A percentile compares a stretch with the other conserved stretches of the same genome.
These are phyloP conservation scores for Pseudogymnoascus verrucosus DNA, from an alignment of 2,329 filamentous ascomycete species.

Conservation along the genomic window DNA sequence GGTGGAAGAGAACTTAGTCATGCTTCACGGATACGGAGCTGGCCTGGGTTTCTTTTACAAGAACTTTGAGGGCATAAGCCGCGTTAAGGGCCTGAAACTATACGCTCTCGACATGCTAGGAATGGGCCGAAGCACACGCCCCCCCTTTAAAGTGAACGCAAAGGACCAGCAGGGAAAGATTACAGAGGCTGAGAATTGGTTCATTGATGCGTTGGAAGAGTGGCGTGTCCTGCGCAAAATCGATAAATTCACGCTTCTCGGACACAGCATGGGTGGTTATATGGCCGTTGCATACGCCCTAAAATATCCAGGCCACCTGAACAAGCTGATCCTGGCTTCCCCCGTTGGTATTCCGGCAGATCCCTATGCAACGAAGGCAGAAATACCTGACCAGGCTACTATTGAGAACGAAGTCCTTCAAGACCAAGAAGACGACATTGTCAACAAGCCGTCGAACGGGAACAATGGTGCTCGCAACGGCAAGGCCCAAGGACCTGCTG, in stretches of 20 bases:
- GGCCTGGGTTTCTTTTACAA: conserved; percentile 97
- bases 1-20: conserved; percentile 79
- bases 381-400: conserved; percentile 66
- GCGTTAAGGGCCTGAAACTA: conserved; percentile 73
- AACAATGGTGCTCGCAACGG: conserved; percentile 34
- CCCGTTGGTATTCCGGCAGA: conserved; percentile 94
- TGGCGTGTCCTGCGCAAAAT: conserved; percentile 86
- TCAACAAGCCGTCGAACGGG: conserved; percentile 31
- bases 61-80: conserved; percentile 84
- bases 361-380: conserved; percentile 75
- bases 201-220: conserved; percentile 91
- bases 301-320: conserved; percentile 89
- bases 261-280: conserved; percentile 90
- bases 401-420: conserved; percentile 72
- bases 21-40: conserved; percentile 94
- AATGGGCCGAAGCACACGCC: conserved; percentile 83
- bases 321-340: conserved; percentile 92
- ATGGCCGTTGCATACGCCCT: conserved; percentile 90
- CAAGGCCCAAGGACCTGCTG: conserved; percentile 26
- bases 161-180: conserved; percentile 77
- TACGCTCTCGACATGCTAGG: conserved; percentile 93
- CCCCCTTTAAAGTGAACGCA: conserved; percentile 74
- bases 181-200: conserved; percentile 86
- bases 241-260: conserved; percentile 86
- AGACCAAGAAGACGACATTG: conserved; percentile 49